Base-by-base conservation (phyloP, 75 land plant species). In the Pseudotsuga menziesii region DNA sequence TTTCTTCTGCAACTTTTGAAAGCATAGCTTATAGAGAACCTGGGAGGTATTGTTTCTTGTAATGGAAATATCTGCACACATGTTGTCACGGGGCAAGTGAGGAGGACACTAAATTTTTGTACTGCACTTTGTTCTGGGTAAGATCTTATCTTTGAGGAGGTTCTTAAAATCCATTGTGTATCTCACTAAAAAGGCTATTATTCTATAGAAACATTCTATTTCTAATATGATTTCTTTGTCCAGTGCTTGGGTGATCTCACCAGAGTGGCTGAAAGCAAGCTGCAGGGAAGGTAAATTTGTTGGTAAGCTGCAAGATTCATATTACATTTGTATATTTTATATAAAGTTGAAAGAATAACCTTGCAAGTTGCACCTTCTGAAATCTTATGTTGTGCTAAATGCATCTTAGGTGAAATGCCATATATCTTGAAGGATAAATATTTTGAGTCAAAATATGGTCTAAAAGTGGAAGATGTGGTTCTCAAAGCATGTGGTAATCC, bases 261-360 rank as follows among this genome's bases (percentile, higher is more conserved):
- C 91, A 23, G 81, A 78, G 58, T 93, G 96, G 96, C 76, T 93
- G 74, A 93, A 93, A 81, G 83, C 85, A 81, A 89, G 96, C 85
- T 87, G 79, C 63, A 75, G 75, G 72, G 78, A 84, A 67, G 85
- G 89, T 22, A 77, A 75, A 70, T 93, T 93, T 84, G 75, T 93
- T 4, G 91, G 96, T 89, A 41, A 87, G 92, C 77, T 23, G 12
- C 32, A 77, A 11, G 20, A 61, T 56, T 8, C 15, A 26, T 36
- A 58, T 39, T 13, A 22, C 60, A 58, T 66, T 69, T 59, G 1
- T 22, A 56, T 12, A 22, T 14, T 63, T 32, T 48, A 60, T 59
- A 61, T 77, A 54, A 36, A 6, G 77, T 39, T 39, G 14, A 14
- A 73, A 6, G 23, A 12, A 7, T 44, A 44, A 25, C 25, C 27